Percentiles rank a stretch among this genome's conserved stretches.
Conservation (phyloP, 192 early-diverging fungal species). For the Linnemannia exigua region DNA sequence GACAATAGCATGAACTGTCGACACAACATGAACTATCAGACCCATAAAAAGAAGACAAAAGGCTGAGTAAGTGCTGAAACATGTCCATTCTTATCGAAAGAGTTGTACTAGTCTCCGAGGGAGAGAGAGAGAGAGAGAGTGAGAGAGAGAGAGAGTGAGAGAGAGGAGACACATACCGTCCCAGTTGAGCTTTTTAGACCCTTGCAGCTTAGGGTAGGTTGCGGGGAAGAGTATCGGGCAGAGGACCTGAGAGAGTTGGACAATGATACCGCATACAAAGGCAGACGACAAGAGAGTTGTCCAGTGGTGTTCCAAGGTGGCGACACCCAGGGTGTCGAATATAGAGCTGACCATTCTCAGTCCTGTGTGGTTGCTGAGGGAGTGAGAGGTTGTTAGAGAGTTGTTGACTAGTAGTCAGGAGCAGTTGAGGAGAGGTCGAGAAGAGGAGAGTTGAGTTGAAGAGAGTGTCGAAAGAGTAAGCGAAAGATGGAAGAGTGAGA, state of each 20-base stretch:
- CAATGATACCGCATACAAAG: constrained; percentile 67
- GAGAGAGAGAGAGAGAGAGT: background rate
- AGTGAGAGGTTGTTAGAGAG: background rate
- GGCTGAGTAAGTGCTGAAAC: constrained; percentile 1
- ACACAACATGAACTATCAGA: constrained; percentile 79
- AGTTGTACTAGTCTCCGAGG: background rate
- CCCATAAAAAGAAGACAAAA: background rate
- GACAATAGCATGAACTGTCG: constrained; percentile 77
- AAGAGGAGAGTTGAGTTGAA: background rate
- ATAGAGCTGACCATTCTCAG: constrained; percentile 32
- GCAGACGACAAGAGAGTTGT: constrained; percentile 66
- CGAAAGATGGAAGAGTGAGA: background rate
- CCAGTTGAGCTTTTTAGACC: constrained; percentile 66
- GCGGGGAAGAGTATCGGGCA: constrained; percentile 76
- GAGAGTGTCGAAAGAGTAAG: background rate
- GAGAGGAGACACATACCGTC: constrained; percentile 32
- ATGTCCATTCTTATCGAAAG: background rate
- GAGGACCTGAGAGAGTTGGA: constrained; percentile 71
- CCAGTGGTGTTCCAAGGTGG: constrained; percentile 75
- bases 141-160: background rate
- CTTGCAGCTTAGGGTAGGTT: constrained; percentile 72
- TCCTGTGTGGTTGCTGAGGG: background rate
- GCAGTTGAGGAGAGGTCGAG: background rate
- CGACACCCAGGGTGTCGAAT: constrained; percentile 68
- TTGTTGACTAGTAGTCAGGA: too few species aligned